Percentiles rank a stretch among this genome's conserved stretches.
These are phyloP conservation scores for Geosmithia morbida DNA, from an alignment of 2,329 filamentous ascomycete species.

Conservation along the genomic window DNA sequence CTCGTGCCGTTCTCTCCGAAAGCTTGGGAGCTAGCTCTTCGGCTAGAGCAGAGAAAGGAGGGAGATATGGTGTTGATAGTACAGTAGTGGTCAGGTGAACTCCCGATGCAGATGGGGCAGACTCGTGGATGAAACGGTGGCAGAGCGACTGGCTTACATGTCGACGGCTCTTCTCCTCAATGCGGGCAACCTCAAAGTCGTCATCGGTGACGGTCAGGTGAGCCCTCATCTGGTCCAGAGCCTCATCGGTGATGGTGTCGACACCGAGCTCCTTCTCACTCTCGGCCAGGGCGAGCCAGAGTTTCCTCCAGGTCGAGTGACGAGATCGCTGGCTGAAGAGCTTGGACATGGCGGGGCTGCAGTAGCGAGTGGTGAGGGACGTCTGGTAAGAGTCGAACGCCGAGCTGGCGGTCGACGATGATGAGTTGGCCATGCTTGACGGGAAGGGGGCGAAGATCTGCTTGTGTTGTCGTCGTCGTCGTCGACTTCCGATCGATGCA, in stretches of 20 bases:
- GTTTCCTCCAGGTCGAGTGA: constrained; percentile 65
- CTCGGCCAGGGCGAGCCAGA: constrained; percentile 79
- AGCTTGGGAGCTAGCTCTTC: too few species aligned
- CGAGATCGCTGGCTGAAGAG: constrained; percentile 69
- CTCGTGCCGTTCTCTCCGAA: too few species aligned
- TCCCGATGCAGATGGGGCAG: too few species aligned
- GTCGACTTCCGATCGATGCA: too few species aligned
- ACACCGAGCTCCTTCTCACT: constrained; percentile 70
- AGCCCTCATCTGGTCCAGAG: constrained; percentile 62
- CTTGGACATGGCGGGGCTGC: constrained; percentile 58
- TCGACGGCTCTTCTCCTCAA: constrained; percentile 61
- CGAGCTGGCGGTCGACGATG: constrained; percentile 1
- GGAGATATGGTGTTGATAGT: too few species aligned
- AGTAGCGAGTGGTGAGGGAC: constrained; percentile 58
- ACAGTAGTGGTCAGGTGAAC: too few species aligned
- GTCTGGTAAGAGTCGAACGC: constrained; percentile 38
- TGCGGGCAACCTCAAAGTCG: constrained; percentile 59
- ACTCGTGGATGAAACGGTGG: too few species aligned
- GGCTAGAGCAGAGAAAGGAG: too few species aligned
- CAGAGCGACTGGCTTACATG: constrained; percentile 22
- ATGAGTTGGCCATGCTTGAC: constrained; percentile 1
- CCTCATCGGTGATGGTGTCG: constrained; percentile 53
- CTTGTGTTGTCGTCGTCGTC: too few species aligned
- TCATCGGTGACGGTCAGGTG: constrained; percentile 62
- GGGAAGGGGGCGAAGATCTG: too few species aligned